A percentile compares a stretch with the other conserved stretches of the same genome.
phyloP scores from a whole-genome alignment of 768 basidiomycete genomes.

The Hydnomerulius pinastri region DNA sequence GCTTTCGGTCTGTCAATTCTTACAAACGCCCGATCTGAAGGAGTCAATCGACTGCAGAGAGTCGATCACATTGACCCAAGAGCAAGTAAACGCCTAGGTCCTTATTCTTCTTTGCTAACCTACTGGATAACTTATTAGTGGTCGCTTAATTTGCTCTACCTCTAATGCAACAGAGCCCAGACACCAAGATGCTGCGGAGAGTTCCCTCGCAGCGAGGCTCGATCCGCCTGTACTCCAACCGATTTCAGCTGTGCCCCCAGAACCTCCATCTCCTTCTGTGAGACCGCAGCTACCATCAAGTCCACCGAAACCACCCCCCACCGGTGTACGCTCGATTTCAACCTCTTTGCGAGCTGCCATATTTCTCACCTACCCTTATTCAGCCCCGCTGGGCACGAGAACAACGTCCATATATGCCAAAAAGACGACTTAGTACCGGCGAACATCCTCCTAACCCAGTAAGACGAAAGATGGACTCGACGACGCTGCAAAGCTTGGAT shows the following conservation, averaged over 20 bases:
- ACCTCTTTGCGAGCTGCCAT: background rate
- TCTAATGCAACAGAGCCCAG: background rate
- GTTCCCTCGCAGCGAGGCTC: background rate
- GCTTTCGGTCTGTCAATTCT: background rate
- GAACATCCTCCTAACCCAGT: constrained; percentile 6
- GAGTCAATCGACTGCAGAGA: constrained; percentile 8
- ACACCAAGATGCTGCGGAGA: constrained; percentile 7
- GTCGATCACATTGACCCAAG: constrained; percentile 24
- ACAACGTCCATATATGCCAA: background rate
- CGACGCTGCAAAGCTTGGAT: background rate
- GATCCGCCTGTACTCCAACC: background rate
- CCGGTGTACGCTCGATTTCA: constrained; percentile 8
- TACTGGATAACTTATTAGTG: constrained; percentile 11
- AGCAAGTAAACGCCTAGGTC: constrained; percentile 14
- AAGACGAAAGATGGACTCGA: constrained; percentile 14
- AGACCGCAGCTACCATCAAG: background rate
- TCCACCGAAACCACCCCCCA: constrained; percentile 6
- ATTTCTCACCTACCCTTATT: background rate
- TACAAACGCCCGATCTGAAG: background rate
- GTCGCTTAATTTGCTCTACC: constrained; percentile 14
- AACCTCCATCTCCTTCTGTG: background rate
- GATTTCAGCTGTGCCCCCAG: background rate
- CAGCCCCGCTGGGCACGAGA: constrained; percentile 21
- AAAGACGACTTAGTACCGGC: constrained; percentile 11
- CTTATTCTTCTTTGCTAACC: constrained; percentile 12